phyloP scores from a whole-genome alignment of 2,329 filamentous ascomycete species.

The Chalaropsis ovoidea region DNA sequence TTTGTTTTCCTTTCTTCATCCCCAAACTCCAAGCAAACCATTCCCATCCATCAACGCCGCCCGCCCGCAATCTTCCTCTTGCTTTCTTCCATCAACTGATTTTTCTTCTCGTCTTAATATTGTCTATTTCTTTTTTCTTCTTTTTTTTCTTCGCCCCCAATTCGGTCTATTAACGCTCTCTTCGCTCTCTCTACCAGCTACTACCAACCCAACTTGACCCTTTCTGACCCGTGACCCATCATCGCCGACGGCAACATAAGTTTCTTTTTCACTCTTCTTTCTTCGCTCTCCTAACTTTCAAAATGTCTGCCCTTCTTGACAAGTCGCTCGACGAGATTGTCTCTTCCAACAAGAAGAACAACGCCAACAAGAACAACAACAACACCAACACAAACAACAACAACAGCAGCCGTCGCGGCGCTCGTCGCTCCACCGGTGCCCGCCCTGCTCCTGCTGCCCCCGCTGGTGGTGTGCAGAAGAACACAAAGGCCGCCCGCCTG shows the following conservation, averaged over 20 bases:
- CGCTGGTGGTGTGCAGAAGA: slow-evolving; percentile 79
- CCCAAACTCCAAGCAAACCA: slow-evolving; percentile 19
- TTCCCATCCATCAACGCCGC: slow-evolving; percentile 20
- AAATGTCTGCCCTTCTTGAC: slow-evolving; percentile 90
- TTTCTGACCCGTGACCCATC: not conserved
- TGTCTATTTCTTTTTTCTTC: slow-evolving; percentile 17
- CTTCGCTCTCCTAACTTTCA: slow-evolving; percentile 32
- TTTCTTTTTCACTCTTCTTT: slow-evolving; percentile 17
- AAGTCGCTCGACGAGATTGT: slow-evolving; percentile 96
- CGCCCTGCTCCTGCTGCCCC: slow-evolving; percentile 54
- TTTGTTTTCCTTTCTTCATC: slow-evolving; percentile 17
- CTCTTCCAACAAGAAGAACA: slow-evolving; percentile 58
- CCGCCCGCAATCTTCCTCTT: slow-evolving; percentile 16
- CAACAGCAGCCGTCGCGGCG: slow-evolving; percentile 46
- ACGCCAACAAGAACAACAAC: slow-evolving; percentile 47
- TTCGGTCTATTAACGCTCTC: slow-evolving; percentile 10
- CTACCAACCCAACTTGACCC: not conserved
- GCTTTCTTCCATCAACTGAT: slow-evolving; percentile 1
- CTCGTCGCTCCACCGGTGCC: slow-evolving; percentile 42
- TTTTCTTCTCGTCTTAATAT: slow-evolving; percentile 1
- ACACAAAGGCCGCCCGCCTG: slow-evolving; percentile 50
- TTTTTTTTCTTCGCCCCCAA: slow-evolving; percentile 27
- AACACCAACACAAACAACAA: slow-evolving; percentile 49
- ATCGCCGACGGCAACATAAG: not conserved
- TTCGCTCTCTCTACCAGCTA: slow-evolving; percentile 7